Evolutionary conservation across 768 basidiomycete species (phyloP).

Genomic region (Xerocomellus dryophilus): DNA sequence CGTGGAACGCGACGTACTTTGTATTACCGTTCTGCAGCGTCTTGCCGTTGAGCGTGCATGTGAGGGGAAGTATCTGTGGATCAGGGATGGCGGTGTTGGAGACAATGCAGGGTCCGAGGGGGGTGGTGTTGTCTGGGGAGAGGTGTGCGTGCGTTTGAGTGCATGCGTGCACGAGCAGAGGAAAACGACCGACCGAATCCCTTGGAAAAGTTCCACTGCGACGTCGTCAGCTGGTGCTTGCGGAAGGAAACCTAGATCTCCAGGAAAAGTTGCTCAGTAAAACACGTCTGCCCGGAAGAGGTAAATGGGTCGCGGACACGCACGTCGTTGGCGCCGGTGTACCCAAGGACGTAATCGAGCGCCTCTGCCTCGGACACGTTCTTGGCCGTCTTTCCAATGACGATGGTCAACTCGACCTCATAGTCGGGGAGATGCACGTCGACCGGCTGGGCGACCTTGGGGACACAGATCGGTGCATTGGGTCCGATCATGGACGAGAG

Average conservation of each 20-base stretch:
- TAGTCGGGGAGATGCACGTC: slow-evolving; percentile 75
- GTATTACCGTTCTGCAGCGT: slow-evolving; percentile 75
- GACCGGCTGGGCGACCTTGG: slow-evolving; percentile 65
- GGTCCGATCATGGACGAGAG: slow-evolving; percentile 68
- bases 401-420: slow-evolving; percentile 76
- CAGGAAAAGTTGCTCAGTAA: not conserved
- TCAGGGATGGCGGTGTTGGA: slow-evolving; percentile 60
- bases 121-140: slow-evolving; percentile 41
- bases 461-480: slow-evolving; percentile 60
- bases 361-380: slow-evolving; percentile 79
- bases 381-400: slow-evolving; percentile 80
- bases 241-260: slow-evolving; percentile 63
- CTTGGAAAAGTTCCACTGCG: slow-evolving; percentile 89
- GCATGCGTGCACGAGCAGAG: not conserved
- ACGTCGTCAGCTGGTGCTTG: slow-evolving; percentile 72
- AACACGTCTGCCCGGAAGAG: not conserved
- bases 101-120: slow-evolving; percentile 80
- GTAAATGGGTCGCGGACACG: slow-evolving; percentile 4
- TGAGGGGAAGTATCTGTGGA: slow-evolving; percentile 62
- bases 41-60: slow-evolving; percentile 62
- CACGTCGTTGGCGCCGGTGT: slow-evolving; percentile 79
- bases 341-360: slow-evolving; percentile 81
- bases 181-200: slow-evolving; percentile 58
- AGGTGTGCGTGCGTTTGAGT: not conserved
- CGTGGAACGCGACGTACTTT: too few relatives aligned